Percentiles rank a stretch among this genome's conserved stretches.
Conservation (phyloP, 1,139 yeast species). For the Saccharomyces hybrid region DNA sequence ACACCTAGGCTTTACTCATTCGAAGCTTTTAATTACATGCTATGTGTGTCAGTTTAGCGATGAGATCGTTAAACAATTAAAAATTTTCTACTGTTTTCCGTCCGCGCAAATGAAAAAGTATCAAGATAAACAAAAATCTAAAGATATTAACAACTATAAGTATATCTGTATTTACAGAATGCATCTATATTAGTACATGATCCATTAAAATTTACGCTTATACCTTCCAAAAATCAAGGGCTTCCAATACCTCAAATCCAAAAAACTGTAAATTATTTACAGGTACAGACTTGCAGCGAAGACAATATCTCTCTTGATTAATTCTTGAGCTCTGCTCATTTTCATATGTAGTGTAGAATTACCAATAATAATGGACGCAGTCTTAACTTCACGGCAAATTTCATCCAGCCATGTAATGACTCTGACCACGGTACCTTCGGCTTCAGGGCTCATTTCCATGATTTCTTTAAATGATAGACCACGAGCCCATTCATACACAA, state of each 20-base stretch:
- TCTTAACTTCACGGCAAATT: conserved; percentile 88
- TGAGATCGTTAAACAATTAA: not conserved
- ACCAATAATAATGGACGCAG: conserved; percentile 92
- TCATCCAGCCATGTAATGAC: conserved; percentile 93
- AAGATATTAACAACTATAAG: not conserved
- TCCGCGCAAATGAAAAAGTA: conserved; percentile 2
- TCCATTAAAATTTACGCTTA: not conserved
- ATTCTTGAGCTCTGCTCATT: conserved; percentile 89
- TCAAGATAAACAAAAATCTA: not conserved
- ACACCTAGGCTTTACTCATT: not conserved
- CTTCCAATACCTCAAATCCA: not conserved
- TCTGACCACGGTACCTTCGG: conserved; percentile 97
- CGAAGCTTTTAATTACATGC: not conserved
- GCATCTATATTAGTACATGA: not conserved
- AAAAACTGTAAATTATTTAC: conserved; percentile 29
- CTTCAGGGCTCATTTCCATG: conserved; percentile 80
- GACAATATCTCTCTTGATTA: conserved; percentile 91
- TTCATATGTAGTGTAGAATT: conserved; percentile 81
- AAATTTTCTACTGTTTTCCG: not conserved
- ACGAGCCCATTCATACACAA: conserved; percentile 96
- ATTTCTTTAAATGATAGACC: conserved; percentile 89
- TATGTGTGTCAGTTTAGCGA: not conserved
- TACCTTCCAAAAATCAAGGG: not conserved
- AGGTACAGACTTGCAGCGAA: conserved; percentile 93
- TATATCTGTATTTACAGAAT: not conserved